Base-by-base conservation (phyloP, 306 rosid genomes). In the Bauhinia variegata region DNA sequence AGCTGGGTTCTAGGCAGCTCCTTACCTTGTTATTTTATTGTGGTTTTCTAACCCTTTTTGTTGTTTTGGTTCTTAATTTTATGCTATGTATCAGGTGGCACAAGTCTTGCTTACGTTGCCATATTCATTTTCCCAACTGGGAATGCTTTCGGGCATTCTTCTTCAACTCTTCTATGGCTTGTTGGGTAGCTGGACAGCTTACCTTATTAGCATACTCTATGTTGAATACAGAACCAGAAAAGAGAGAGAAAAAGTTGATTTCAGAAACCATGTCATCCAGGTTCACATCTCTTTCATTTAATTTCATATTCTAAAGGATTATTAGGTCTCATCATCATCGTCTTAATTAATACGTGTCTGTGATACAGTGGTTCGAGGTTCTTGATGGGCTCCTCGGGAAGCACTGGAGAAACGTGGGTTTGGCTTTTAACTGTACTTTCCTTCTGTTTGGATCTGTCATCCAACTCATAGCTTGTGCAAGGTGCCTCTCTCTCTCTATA, bases 371-470 rank as follows among this genome's bases (percentile, higher is more conserved):
- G 99, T 93, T 93, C 74, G 99, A 93, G 64, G 99, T 93, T 76
- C 99, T 93, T 78, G 99, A 93, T 69, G 99, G 99, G 0, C 89
- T 93, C 41, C 89, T 93, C 1, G 99, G 99, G n/a, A 93, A 88
- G 28, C 85, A 93, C 54, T 93, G 99, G 99, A 88, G 99, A 82
- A 93, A 93, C 85, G 95, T 85, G 82, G 99, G 99, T 31, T 82
- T 93, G 87, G 99, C 92, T 9, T 93, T 93, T 69, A 93, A 93
- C 76, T 93, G 99, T 86, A 93, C 97, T 42, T 93, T 93, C 77
- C 99, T 93, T 85, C 80, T 93, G 76, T 93, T 93, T 88, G 99
- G 99, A 83, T 93, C 99, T 83, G 97, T 93, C 53, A 93, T 93
- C 77, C 99, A 93, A 59, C 91, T 93, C 23, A 93, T 93, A 42